A percentile compares a stretch with the other conserved stretches of the same genome.
These are phyloP conservation scores for Trichaptum fuscoviolaceum DNA, from an alignment of 768 basidiomycete species.

Conservation along the genomic window DNA sequence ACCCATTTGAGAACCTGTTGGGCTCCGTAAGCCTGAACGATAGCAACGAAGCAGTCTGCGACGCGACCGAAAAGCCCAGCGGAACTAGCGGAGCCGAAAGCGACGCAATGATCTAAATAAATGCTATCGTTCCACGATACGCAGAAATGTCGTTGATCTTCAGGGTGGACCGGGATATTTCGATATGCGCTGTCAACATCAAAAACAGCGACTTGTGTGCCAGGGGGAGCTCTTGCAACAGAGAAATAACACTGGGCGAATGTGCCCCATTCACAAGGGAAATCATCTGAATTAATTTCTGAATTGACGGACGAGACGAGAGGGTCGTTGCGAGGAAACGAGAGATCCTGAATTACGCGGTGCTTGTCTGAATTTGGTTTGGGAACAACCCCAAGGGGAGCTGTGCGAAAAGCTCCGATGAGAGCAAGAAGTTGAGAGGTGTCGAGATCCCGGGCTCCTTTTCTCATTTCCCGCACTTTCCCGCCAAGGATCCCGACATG, in stretches of 20 bases:
- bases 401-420: no score
- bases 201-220: conserved; percentile 30
- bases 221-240: conserved; percentile 25
- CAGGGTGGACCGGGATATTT: conserved; percentile 26
- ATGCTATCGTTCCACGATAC: conserved; percentile 19
- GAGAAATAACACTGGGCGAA: conserved; percentile 21
- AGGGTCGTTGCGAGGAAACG: conserved; percentile 23
- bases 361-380: no score
- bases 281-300: conserved; percentile 24
- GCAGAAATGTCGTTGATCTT: conserved; percentile 20
- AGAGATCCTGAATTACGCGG: conserved; percentile 12
- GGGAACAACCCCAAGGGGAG: no score
- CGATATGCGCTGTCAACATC: conserved; percentile 34
- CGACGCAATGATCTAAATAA: conserved; percentile 25
- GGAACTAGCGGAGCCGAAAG: conserved; percentile 26
- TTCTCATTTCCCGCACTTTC: no score
- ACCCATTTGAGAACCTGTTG: conserved; percentile 23
- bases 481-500: no score
- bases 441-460: no score
- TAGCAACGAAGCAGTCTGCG: conserved; percentile 26
- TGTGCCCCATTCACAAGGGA: conserved; percentile 30
- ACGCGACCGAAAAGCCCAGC: conserved; percentile 28
- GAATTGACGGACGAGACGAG: conserved; percentile 25
- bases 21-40: conserved; percentile 18
- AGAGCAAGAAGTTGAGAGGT: no score